Conservation (phyloP, 441 rosid genomes). For the Bocquillonia castaneifolia region DNA sequence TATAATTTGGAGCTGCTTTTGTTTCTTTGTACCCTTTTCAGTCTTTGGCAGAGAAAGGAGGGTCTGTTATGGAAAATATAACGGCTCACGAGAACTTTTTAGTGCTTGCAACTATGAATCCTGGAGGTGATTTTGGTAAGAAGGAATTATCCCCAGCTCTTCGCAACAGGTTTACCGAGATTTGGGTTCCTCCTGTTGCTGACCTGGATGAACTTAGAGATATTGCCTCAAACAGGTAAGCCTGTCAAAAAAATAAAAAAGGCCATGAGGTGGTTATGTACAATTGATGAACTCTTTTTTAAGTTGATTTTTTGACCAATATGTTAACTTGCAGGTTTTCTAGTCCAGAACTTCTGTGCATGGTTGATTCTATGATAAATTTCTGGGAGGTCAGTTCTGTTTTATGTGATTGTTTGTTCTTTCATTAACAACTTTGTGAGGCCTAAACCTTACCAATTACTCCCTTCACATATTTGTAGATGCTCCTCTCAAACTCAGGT, state of each 20-base stretch:
- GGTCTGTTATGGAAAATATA: conserved; percentile 65
- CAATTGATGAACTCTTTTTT: background rate
- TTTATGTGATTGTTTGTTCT: conserved; percentile 10
- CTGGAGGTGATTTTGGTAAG: conserved; percentile 99
- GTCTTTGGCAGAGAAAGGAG: conserved; percentile 99
- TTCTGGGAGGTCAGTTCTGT: conserved; percentile 67
- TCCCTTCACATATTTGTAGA: background rate
- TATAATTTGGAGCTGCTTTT: background rate
- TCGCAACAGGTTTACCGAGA: conserved; percentile 95
- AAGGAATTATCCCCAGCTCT: conserved; percentile 98
- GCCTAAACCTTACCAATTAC: background rate
- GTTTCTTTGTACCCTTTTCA: conserved; percentile 34
- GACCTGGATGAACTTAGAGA: conserved; percentile 65
- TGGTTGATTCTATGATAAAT: conserved; percentile 65
- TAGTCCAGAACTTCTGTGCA: conserved; percentile 35
- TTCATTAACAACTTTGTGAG: background rate
- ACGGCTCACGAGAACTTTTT: conserved; percentile 71
- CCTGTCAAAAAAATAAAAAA: conserved; percentile 17
- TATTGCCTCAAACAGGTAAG: conserved; percentile 70
- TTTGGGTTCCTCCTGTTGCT: conserved; percentile 89
- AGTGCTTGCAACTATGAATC: conserved; percentile 97
- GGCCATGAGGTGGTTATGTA: conserved; percentile 2
- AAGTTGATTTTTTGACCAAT: background rate
- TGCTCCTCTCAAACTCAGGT: background rate
- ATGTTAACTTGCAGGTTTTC: conserved; percentile 42